These are phyloP conservation scores for Ascomycota sp. DNA, from an alignment of 2,329 filamentous ascomycete species.

Conservation along the genomic window DNA sequence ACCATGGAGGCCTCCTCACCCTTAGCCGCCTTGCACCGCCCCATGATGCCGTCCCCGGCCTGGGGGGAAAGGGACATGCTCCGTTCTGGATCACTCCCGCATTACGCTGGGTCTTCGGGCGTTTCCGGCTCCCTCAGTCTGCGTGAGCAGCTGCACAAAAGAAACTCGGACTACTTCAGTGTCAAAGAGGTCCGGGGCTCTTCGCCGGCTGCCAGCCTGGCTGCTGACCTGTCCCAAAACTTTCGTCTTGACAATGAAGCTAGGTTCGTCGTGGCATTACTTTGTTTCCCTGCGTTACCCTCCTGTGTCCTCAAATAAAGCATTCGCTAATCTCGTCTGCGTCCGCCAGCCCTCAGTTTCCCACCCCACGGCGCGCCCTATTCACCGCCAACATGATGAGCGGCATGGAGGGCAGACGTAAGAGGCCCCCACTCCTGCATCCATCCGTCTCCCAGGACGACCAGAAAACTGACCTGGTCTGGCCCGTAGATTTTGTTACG, in stretches of 20 bases:
- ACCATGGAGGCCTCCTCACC: slow-evolving; percentile 87
- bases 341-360: slow-evolving; percentile 17
- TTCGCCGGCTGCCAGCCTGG: slow-evolving; percentile 77
- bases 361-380: slow-evolving; percentile 19
- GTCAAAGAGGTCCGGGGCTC: slow-evolving; percentile 61
- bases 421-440: slow-evolving; percentile 2
- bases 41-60: slow-evolving; percentile 36
- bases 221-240: slow-evolving; percentile 89
- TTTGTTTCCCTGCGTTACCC: background rate
- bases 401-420: slow-evolving; percentile 15
- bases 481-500: slow-evolving; percentile 43
- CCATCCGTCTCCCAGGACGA: slow-evolving; percentile 2
- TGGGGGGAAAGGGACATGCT: slow-evolving; percentile 37
- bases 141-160: slow-evolving; percentile 46
- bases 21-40: slow-evolving; percentile 75
- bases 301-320: background rate
- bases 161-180: slow-evolving; percentile 59
- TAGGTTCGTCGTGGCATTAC: slow-evolving; percentile 40
- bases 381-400: slow-evolving; percentile 19
- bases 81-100: slow-evolving; percentile 24
- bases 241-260: slow-evolving; percentile 72
- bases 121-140: slow-evolving; percentile 56
- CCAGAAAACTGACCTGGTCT: background rate
- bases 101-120: slow-evolving; percentile 30
- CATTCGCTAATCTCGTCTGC: slow-evolving; percentile 1